A percentile compares a stretch with the other conserved stretches of the same genome.
Evolutionary conservation across 2,329 filamentous ascomycete species (phyloP).

Genomic region (Cercospora berteroae): DNA sequence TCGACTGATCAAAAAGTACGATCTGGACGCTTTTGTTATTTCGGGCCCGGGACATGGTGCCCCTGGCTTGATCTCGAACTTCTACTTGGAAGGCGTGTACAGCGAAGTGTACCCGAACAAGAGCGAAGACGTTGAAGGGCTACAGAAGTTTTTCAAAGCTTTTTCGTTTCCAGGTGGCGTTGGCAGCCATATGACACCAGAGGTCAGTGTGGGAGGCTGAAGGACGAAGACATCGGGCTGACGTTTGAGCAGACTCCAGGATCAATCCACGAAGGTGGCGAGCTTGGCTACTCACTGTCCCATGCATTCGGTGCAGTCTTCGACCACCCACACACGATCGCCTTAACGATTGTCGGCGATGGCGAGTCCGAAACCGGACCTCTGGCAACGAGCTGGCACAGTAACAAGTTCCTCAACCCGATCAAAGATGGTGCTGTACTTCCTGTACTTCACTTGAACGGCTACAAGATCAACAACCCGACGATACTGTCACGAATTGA

Average conservation of each 20-base stretch:
- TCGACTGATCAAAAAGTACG: conserved; percentile 76
- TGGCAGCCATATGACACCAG: conserved; percentile 69
- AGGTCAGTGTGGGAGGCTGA: background rate
- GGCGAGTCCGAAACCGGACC: conserved; percentile 80
- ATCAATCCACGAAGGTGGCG: conserved; percentile 70
- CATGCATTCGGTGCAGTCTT: conserved; percentile 77
- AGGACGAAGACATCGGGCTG: background rate
- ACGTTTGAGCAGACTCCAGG: conserved; percentile 64
- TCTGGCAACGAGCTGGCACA: conserved; percentile 76
- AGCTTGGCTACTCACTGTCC: conserved; percentile 77
- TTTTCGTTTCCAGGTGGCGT: conserved; percentile 81
- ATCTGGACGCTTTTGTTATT: conserved; percentile 66
- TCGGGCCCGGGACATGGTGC: conserved; percentile 77
- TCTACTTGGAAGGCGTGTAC: conserved; percentile 75
- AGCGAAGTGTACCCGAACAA: conserved; percentile 75
- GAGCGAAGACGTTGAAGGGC: conserved; percentile 64
- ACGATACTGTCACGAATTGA: conserved; percentile 70
- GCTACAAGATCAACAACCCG: conserved; percentile 83
- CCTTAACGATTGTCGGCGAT: conserved; percentile 75
- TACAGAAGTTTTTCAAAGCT: conserved; percentile 76
- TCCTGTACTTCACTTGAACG: conserved; percentile 74
- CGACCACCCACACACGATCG: conserved; percentile 71
- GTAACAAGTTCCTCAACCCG: conserved; percentile 78
- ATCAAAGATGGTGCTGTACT: conserved; percentile 75
- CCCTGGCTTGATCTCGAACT: conserved; percentile 71